Evolutionary conservation across 2,329 filamentous ascomycete genomes (phyloP), one percentile per base, ranked within the genome.

Genomic region (Akanthomyces lecanii): DNA sequence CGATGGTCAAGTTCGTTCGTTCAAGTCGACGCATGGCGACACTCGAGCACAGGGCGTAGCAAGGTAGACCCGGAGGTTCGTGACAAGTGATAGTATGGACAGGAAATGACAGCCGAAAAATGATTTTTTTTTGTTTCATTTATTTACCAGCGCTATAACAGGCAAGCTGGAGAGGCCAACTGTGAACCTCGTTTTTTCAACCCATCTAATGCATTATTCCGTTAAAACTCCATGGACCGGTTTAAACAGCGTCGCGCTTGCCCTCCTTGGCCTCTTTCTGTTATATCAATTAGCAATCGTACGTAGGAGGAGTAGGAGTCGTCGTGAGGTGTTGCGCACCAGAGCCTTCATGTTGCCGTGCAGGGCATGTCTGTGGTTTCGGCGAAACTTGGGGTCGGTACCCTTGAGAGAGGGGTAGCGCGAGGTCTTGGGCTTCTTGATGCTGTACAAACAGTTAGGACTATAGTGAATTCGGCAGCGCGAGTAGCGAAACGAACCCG

Each of bases 341-440:
- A 99, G 84, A 79, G 95, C 95, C 85, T 91, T 96, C 86, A 91
- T 92, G 79, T 93, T 99, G 81, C 95, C 95, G 86, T 98, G 95
- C 70, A 98, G 92, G 81, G 95, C 95, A 88, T 99, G 94, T 86
- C 92, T 92, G 86, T 99, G 95, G 88, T 99, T 99, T 84, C 95
- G 90, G 82, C 95, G 90, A 88, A 99, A 99, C 89, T 99, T 99
- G 79, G 95, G 93, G 84, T 99, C 95, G 80, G 92, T 95, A 76
- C 95, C 95, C 80, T 97, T 97, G 77, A 99, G 89, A 74, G 94
- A 98, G 71, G 95, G 95, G 85, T 99, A 99, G 85, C 95, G 88
- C 82, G 93, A 88, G 78, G 95, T 98, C 89, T 97, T 97, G 71
- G 95, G 95, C 90, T 97, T 98, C 90, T 98, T 98, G 88, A 99